Percentiles rank a stretch among this genome's conserved stretches.
Evolutionary conservation across 1,139 yeast species (phyloP).

Genomic region (Candida labiduridarum): DNA sequence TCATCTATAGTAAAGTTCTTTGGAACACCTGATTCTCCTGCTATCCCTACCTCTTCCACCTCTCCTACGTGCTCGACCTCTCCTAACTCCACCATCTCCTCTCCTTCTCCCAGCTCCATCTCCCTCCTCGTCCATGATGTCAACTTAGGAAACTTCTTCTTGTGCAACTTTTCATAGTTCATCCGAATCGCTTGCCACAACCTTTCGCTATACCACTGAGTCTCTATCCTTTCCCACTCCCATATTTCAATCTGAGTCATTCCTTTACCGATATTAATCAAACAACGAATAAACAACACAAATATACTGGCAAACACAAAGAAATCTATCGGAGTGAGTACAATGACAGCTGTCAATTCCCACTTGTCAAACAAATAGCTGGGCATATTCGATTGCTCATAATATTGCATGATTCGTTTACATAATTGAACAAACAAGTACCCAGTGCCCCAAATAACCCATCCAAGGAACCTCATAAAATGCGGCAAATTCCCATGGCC

Average conservation of each 20-base stretch:
- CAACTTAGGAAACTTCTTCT: constrained; percentile 46
- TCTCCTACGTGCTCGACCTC: no score
- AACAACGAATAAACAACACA: constrained; percentile 62
- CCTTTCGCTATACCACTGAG: constrained; percentile 56
- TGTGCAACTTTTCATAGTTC: constrained; percentile 49
- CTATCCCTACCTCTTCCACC: no score
- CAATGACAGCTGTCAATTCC: constrained; percentile 58
- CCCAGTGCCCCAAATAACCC: constrained; percentile 64
- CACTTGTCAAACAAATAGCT: constrained; percentile 55
- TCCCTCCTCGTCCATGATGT: constrained; percentile 46
- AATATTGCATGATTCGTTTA: constrained; percentile 46
- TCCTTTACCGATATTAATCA: constrained; percentile 62
- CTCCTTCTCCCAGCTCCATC: constrained; percentile 10
- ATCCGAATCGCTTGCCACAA: constrained; percentile 52
- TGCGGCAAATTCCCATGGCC: constrained; percentile 84
- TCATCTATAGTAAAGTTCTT: constrained; percentile 54
- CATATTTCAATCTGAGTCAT: constrained; percentile 90
- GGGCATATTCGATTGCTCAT: constrained; percentile 58
- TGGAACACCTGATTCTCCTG: constrained; percentile 21
- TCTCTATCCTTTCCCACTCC: constrained; percentile 84
- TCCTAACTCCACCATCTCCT: constrained; percentile 4
- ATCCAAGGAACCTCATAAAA: constrained; percentile 72
- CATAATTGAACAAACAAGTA: constrained; percentile 48
- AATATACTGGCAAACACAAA: constrained; percentile 63
- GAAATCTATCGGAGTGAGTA: constrained; percentile 56